Evolutionary conservation across 768 basidiomycete genomes (phyloP).

Genomic region (Leucosporidium yakuticum): DNA sequence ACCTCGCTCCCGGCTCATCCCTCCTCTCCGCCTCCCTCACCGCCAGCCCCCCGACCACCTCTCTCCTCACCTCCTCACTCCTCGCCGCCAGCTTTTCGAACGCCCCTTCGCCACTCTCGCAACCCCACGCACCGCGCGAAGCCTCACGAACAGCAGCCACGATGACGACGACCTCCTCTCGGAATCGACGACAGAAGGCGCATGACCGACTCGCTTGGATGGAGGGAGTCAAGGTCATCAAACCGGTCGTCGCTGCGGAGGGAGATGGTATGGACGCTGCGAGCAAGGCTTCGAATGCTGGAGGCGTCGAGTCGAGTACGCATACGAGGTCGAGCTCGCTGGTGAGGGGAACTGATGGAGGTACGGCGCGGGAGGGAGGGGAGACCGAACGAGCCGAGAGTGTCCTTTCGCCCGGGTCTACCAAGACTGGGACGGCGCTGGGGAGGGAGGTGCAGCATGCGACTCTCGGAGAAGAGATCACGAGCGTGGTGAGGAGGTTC

Average conservation of each 20-base stretch:
- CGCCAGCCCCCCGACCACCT: not conserved
- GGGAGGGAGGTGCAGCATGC: conserved; percentile 29
- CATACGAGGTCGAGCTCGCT: conserved; percentile 36
- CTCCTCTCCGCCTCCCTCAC: conserved; percentile 26
- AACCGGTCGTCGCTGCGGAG: conserved; percentile 3
- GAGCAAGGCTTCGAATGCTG: not conserved
- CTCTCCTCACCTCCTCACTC: conserved; percentile 24
- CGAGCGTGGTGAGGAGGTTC: conserved; percentile 59
- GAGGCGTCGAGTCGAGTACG: conserved; percentile 28
- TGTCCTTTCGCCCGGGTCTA: not conserved
- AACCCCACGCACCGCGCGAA: not conserved
- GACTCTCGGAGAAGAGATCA: conserved; percentile 36
- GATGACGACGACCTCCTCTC: conserved; percentile 25
- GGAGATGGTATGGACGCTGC: not conserved
- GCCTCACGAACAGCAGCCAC: not conserved
- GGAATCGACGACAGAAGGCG: conserved; percentile 19
- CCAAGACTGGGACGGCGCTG: conserved; percentile 31
- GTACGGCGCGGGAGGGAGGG: conserved; percentile 30
- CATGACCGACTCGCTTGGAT: conserved; percentile 36
- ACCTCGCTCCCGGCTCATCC: conserved; percentile 5
- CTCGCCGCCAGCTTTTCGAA: conserved; percentile 7
- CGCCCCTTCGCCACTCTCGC: not conserved
- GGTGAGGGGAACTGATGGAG: conserved; percentile 22
- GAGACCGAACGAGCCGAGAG: conserved; percentile 30
- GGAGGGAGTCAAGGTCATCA: conserved; percentile 17